phyloP scores from a whole-genome alignment of 768 basidiomycete species.

The Hericium erinaceus region DNA sequence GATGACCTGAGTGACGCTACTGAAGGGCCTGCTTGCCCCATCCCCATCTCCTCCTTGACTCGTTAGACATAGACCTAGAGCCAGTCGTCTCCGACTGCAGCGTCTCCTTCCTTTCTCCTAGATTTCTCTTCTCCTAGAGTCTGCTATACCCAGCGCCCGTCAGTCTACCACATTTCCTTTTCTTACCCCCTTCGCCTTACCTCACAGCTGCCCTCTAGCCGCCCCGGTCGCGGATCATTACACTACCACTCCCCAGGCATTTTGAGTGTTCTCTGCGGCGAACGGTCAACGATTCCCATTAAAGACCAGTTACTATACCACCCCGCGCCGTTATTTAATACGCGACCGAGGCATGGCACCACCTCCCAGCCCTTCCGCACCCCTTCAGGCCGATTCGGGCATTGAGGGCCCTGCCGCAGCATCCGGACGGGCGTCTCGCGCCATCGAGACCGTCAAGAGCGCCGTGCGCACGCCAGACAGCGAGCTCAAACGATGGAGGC shows the following conservation, averaged over 20 bases:
- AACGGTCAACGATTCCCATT: too few species aligned
- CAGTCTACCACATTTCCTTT: not conserved
- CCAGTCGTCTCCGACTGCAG: not conserved
- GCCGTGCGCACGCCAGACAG: slow-evolving; percentile 66
- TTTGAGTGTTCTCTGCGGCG: too few species aligned
- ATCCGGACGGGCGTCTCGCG: slow-evolving; percentile 27
- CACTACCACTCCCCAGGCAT: not conserved
- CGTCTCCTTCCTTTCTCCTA: slow-evolving; percentile 8
- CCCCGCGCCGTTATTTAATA: not conserved
- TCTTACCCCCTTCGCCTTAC: not conserved
- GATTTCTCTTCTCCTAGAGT: slow-evolving; percentile 15
- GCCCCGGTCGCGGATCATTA: not conserved
- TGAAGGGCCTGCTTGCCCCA: not conserved
- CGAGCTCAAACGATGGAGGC: slow-evolving; percentile 83
- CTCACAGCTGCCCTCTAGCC: not conserved
- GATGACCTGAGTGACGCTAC: not conserved
- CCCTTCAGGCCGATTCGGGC: not conserved
- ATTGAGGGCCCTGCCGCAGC: slow-evolving; percentile 18
- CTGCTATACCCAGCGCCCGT: slow-evolving; percentile 14
- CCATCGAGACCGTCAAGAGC: slow-evolving; percentile 56
- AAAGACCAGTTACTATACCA: not conserved
- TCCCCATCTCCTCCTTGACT: slow-evolving; percentile 1
- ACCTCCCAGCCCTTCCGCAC: not conserved
- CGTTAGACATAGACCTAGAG: not conserved
- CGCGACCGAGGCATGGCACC: not conserved